Base-by-base conservation (phyloP, 139 green algal species). In the Desmodesmus armatus region DNA sequence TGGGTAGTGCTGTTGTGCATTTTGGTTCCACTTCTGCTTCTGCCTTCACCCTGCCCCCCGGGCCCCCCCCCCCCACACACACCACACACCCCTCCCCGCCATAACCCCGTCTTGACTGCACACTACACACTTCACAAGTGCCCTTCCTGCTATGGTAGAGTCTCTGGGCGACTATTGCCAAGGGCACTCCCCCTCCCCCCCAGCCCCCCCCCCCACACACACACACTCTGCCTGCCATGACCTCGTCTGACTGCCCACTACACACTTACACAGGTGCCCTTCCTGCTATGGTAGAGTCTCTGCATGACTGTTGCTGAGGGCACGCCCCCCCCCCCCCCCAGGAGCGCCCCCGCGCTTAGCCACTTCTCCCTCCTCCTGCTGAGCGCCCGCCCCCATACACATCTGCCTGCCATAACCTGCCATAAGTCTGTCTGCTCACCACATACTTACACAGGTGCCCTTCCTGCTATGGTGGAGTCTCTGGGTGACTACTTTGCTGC, bases 391-490 rank as follows among this genome's bases (percentile, higher is more conserved):
- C n/a, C n/a, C n/a, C n/a, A n/a, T n/a, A n/a, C n/a, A n/a, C n/a
- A n/a, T n/a, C n/a, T n/a, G n/a, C n/a, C n/a, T n/a, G n/a, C n/a
- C n/a, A n/a, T n/a, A n/a, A n/a, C n/a, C n/a, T n/a, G n/a, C n/a
- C n/a, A n/a, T n/a, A n/a, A n/a, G n/a, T n/a, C n/a, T n/a, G n/a
- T n/a, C 17, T 62, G 51, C n/a, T n/a, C n/a, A n/a, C n/a, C n/a
- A n/a, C n/a, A n/a, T 39, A 4, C 75, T 21, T 13, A 5, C 9
- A 27, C 76, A 51, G 92, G 91, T 25, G 87, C 91, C 25, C 88
- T 95, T 40, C 85, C 91, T 19, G 91, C 89, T 7, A 92, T 93
- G 80, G 88, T 95, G 5, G 91, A 96, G 81, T 92, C 88, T 11
- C 90, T 94, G 27, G 91, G 91, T 7, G 91, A 94, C 81, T 93